Base-by-base conservation (phyloP, 2,329 filamentous ascomycete genomes). In the Aspergillus piperis region DNA sequence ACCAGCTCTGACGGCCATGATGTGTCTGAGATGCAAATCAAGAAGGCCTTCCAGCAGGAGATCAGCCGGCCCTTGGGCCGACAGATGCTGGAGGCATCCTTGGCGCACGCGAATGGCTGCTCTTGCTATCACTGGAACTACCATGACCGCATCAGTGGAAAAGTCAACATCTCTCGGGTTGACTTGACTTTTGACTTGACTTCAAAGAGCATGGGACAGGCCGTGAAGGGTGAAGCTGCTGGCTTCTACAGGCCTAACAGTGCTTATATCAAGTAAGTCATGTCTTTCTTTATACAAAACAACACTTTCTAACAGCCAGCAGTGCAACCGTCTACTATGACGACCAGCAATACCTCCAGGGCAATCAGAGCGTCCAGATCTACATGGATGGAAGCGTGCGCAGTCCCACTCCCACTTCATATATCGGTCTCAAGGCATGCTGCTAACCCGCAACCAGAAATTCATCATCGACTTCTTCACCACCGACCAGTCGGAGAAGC, bases 121-220 rank as follows among this genome's bases (percentile, higher is more conserved):
- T 55, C 53, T 4, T 55, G 53, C 53, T 47, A 47, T 27, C 53
- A 55, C 53, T 55, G 53, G 53, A 55, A 55, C 25, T 55, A 55
- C 53, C 53, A 55, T 5, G 53, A 55, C 41, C 15, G 39, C 5
- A 55, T 55, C 41, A 41, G 53, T 10, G 53, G 53, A 23, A 55
- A 42, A 15, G 53, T 55, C 53, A 21, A 17, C 23, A 55, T 55
- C 53, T 32, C n/a, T 19, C 53, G 53, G 8, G 53, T 55, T 30
- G 53, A 55, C 4, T 23, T 55, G 53, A 19, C 25, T 7, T 55
- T 55, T 17, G 53, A 55, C 25, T 27, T 55, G 39, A 47, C n/a
- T 41, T 55, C 53, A 27, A 42, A 55, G 53, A 55, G 39, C 23
- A 55, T 55, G 53, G 53, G 53, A 5, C 53, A 55, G 39, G 30